phyloP scores from a whole-genome alignment of 2,329 filamentous ascomycete species.

The Pseudogymnoascus sp. region DNA sequence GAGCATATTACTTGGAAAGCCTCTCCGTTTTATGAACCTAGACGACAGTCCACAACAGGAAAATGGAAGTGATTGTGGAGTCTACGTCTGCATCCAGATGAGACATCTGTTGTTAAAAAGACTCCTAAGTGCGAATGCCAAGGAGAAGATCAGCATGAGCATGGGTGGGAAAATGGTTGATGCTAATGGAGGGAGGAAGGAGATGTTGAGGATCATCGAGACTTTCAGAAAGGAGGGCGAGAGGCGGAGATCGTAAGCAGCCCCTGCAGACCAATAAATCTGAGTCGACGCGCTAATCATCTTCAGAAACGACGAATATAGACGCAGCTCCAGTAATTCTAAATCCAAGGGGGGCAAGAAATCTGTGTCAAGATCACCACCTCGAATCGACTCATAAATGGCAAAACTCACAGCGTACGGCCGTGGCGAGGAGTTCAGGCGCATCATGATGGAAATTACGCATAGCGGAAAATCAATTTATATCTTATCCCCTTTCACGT shows the following conservation, averaged over 20 bases:
- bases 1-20: slow-evolving; percentile 54
- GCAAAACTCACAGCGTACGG: not conserved
- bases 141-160: slow-evolving; percentile 89
- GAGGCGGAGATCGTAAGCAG: slow-evolving; percentile 66
- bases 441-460: not conserved
- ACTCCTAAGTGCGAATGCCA: slow-evolving; percentile 67
- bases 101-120: slow-evolving; percentile 81
- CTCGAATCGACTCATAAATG: not conserved
- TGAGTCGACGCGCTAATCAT: not conserved
- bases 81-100: slow-evolving; percentile 95
- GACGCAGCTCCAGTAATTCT: not conserved
- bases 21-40: slow-evolving; percentile 69
- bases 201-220: slow-evolving; percentile 87
- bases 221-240: slow-evolving; percentile 80
- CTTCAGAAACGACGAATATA: not conserved
- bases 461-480: not conserved
- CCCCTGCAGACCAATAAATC: not conserved
- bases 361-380: not conserved
- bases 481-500: not conserved
- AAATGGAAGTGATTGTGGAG: slow-evolving; percentile 87
- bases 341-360: not conserved
- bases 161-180: slow-evolving; percentile 80
- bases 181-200: slow-evolving; percentile 69
- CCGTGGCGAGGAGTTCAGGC: not conserved
- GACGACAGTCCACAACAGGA: slow-evolving; percentile 83